A percentile compares a stretch with the other conserved stretches of the same genome.
phyloP scores from a whole-genome alignment of 768 basidiomycete genomes.

The Boletus subcaerulescens region DNA sequence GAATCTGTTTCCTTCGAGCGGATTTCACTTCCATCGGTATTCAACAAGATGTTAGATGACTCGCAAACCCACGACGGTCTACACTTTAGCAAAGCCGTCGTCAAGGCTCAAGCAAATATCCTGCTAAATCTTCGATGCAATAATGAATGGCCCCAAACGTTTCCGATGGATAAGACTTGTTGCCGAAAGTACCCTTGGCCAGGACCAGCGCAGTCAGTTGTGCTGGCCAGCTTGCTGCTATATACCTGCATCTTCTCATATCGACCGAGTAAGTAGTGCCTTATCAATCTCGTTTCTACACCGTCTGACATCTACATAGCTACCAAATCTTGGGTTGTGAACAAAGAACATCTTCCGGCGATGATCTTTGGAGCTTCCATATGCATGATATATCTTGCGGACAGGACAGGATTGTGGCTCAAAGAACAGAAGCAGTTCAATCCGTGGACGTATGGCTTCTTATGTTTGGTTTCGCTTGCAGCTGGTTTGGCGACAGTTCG shows the following conservation, averaged over 20 bases:
- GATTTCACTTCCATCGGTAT: slow-evolving; percentile 68
- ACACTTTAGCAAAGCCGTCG: slow-evolving; percentile 66
- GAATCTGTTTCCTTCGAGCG: slow-evolving; percentile 25
- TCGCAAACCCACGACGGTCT: slow-evolving; percentile 81
- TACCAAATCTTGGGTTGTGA: slow-evolving; percentile 14
- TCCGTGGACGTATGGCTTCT: slow-evolving; percentile 60
- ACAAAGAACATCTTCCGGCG: slow-evolving; percentile 36
- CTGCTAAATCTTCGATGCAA: slow-evolving; percentile 84
- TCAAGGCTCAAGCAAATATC: slow-evolving; percentile 70
- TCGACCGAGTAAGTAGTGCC: slow-evolving; percentile 29
- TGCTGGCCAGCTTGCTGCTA: slow-evolving; percentile 46
- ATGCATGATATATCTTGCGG: slow-evolving; percentile 70
- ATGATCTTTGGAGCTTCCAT: slow-evolving; percentile 65
- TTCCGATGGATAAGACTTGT: slow-evolving; percentile 74
- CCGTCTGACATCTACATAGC: slow-evolving; percentile 15
- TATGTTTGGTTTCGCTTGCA: slow-evolving; percentile 51
- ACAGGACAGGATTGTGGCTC: slow-evolving; percentile 83
- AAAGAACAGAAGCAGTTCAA: slow-evolving; percentile 88
- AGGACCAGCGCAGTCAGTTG: slow-evolving; percentile 49
- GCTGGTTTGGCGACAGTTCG: slow-evolving; percentile 65
- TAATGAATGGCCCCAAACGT: slow-evolving; percentile 54
- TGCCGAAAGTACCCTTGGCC: slow-evolving; percentile 76
- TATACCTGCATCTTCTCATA: slow-evolving; percentile 51
- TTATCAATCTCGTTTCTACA: slow-evolving; percentile 5
- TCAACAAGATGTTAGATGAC: slow-evolving; percentile 76